These are phyloP conservation scores for Rubia yunnanensis DNA, from an alignment of 257 asterid genomes.

Conservation along the genomic window DNA sequence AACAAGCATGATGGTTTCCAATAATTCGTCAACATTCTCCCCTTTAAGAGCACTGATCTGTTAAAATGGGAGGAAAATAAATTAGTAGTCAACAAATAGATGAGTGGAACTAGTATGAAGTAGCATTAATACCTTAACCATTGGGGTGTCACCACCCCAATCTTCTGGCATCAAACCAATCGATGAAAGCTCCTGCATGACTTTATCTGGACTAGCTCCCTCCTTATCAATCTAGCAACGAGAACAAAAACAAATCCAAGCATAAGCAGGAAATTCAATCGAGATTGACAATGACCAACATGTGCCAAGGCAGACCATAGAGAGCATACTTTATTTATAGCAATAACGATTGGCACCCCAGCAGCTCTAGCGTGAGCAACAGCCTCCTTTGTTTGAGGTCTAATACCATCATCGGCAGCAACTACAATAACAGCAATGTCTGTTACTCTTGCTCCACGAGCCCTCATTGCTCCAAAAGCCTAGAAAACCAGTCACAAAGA, in stretches of 20 bases:
- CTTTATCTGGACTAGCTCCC: conserved; percentile 88
- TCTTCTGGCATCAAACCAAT: conserved; percentile 96
- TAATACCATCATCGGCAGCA: conserved; percentile 98
- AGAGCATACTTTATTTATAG: conserved; percentile 70
- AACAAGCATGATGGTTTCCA: conserved; percentile 94
- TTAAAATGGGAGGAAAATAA: conserved; percentile 16
- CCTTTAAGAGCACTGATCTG: conserved; percentile 99
- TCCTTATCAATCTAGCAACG: conserved; percentile 70
- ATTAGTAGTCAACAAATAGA: conserved; percentile 18
- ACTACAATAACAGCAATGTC: conserved; percentile 94
- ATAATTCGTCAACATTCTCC: conserved; percentile 81
- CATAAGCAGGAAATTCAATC: conserved; percentile 4
- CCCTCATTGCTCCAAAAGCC: conserved; percentile 99
- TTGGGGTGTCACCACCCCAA: conserved; percentile 91
- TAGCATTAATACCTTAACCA: conserved; percentile 66
- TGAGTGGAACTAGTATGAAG: conserved; percentile 15
- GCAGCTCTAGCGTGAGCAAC: conserved; percentile 98
- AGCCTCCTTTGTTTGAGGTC: conserved; percentile 95
- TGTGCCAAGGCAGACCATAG: conserved; percentile 8
- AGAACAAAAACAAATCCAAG: conserved; percentile 7
- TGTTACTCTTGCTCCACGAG: conserved; percentile 98
- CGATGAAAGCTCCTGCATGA: conserved; percentile 83
- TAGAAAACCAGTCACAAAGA: conserved; percentile 11
- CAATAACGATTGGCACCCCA: conserved; percentile 84
- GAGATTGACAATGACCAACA: neutral